Base-by-base conservation (phyloP, 345 rosid species). In the Eucalyptus sp. region DNA sequence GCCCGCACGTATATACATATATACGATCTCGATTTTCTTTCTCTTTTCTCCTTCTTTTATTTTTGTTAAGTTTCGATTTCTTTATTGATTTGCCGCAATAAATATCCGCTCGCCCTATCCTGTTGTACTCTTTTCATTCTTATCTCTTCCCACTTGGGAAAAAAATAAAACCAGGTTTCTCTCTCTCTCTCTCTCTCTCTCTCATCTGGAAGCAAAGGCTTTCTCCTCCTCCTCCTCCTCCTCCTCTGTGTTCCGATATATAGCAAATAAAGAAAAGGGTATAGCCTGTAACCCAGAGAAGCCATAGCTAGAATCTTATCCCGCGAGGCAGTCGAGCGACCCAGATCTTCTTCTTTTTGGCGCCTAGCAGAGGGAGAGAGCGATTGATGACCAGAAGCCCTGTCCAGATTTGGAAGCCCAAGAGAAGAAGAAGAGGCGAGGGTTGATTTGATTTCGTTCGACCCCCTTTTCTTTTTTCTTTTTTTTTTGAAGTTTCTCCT, bases 351-450 rank as follows among this genome's bases (percentile, higher is more conserved):
- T 37, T 68, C 13, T 37, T 43, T 33, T 71, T 71, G 25, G 13
- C 22, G 83, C 48, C 48, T 76, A 20, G 83, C 15, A 20, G 83
- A 71, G 83, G 12, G 83, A 18, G 48, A 37, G 48, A 10, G 83
- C 83, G 83, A 76, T 76, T 92, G 90, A 94, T 89, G 92, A 90
- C 90, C 91, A 58, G 90, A 58, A 91, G 91, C 90, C 89, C 88
- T 5, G 10, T n/a, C 31, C 52, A 76, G 83, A 54, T 51, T 86
- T 80, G 90, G 90, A 88, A 91, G 62, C 86, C 84, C 86, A 86
- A 88, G 71, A 86, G 76, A 18, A 62, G 29, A 31, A 90, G 56
- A 68, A 52, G 87, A 64, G 62, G 90, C 22, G 87, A 89, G 88
- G 90, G 89, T 80, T 88, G 54, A 62, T 76, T n/a, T 64, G 87